Base-by-base conservation (phyloP, 2,329 filamentous ascomycete genomes). In the Metarhizium anisopliae region DNA sequence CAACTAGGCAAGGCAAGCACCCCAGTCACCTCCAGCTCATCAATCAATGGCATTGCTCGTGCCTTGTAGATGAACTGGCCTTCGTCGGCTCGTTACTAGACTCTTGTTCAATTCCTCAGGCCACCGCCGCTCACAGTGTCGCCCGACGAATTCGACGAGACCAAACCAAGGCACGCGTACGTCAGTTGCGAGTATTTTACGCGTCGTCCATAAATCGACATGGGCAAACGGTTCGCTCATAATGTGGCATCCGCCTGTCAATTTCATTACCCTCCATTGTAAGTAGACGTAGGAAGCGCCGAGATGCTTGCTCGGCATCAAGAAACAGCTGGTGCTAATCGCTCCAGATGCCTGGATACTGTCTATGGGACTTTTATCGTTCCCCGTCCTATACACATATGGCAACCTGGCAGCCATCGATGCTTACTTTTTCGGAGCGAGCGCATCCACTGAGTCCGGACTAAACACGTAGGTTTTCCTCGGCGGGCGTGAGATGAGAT, bases 341-440 rank as follows among this genome's bases (percentile, higher is more conserved):
- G 16, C 18, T 13, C 13, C 47, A 55, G 53, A 53, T 40, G 56
- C 53, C 3, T 55, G 38, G 13, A 47, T 55, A 14, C 16, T 53
- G 6, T 47, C 53, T 25, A 35, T 50, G 35, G 56, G 50, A 18
- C 50, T 58, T 2, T 45, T 58, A n/a, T 47, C 56, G 6, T 51
- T 58, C 18, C 56, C 53, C 16, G 20, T 55, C n/a, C 45, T 58
- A 2, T 49, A 49, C 8, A 50, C 56, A 1, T 35, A 29, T 51
- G 43, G 43, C 3, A 55, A 57, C 56, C 25, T 45, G 6, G 42
- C 42, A 45, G 72, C 71, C 0, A 66, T 78, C 18, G 77, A 81
- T 66, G 71, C 75, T 25, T 78, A 74, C 62, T 77, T 79, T 63
- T 76, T 79, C 42, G 76, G 76, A n/a, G 72, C 70, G 57, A 79